phyloP scores from a whole-genome alignment of 2,329 filamentous ascomycete species.

The Cercospora berteroae region DNA sequence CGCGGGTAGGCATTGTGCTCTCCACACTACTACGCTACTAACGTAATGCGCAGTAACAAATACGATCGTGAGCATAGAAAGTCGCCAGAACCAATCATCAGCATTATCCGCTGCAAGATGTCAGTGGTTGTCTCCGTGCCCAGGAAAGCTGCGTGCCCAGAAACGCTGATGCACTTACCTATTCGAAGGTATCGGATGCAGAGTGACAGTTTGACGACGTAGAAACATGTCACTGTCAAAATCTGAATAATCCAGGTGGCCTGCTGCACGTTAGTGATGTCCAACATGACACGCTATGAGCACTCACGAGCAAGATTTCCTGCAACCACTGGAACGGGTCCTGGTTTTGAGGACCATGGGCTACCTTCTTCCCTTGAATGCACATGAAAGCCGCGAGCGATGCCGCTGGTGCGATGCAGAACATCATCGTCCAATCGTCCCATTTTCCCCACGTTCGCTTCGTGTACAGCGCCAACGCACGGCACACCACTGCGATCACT shows the following conservation, averaged over 20 bases:
- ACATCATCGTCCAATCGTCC: constrained; percentile 11
- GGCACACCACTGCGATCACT: constrained; percentile 6
- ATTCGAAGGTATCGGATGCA: constrained; percentile 11
- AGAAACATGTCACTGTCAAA: background rate
- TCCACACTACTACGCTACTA: constrained; percentile 1
- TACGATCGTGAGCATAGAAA: background rate
- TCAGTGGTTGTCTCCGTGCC: background rate
- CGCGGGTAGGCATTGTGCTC: background rate
- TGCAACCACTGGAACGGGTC: background rate
- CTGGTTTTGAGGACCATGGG: background rate
- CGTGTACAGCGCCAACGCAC: background rate
- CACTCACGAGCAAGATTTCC: constrained; percentile 1
- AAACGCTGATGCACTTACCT: background rate
- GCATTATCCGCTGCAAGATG: background rate
- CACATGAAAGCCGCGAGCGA: background rate
- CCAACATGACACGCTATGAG: background rate
- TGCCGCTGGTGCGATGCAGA: background rate
- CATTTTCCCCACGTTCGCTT: constrained; percentile 5
- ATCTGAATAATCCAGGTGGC: background rate
- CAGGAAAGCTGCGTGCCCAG: too few relatives aligned
- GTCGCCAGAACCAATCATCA: constrained; percentile 2
- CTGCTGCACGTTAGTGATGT: background rate
- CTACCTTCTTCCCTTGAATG: background rate
- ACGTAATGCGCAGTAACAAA: background rate
- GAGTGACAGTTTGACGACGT: constrained; percentile 1